Conservation (phyloP, 2,329 filamentous ascomycete species). For the Penicillium sp. region DNA sequence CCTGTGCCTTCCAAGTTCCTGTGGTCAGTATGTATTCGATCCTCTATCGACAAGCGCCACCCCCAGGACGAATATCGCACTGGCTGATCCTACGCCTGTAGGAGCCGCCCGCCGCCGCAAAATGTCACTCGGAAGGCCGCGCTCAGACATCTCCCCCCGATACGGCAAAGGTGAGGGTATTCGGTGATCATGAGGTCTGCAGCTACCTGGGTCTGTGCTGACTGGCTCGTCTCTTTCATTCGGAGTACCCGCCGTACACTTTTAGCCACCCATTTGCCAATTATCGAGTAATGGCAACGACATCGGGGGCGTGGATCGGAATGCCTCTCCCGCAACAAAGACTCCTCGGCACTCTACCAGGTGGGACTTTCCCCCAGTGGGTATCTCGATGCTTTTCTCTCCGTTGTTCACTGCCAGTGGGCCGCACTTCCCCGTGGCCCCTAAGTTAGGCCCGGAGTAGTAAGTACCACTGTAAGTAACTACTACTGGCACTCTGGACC, state of each 20-base stretch:
- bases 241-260: conserved; percentile 9
- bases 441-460: no score
- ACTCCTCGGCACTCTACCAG: conserved; percentile 1
- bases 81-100: conserved; percentile 1
- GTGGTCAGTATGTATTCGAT: background rate
- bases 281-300: conserved; percentile 30
- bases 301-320: conserved; percentile 5
- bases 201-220: conserved; percentile 1
- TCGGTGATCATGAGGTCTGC: conserved; percentile 15
- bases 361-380: conserved; percentile 20
- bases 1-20: background rate
- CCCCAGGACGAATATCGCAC: background rate
- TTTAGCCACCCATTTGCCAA: conserved; percentile 19
- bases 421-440: conserved; percentile 11
- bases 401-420: conserved; percentile 1
- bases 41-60: background rate
- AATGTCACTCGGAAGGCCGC: background rate
- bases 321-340: background rate
- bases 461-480: no score
- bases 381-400: conserved; percentile 12
- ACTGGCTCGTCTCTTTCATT: conserved; percentile 12
- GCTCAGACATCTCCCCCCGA: conserved; percentile 22
- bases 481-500: no score
- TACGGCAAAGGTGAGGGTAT: conserved; percentile 36
- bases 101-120: conserved; percentile 3